These are phyloP conservation scores for Russula lepida DNA, from an alignment of 768 basidiomycete species.

Conservation along the genomic window DNA sequence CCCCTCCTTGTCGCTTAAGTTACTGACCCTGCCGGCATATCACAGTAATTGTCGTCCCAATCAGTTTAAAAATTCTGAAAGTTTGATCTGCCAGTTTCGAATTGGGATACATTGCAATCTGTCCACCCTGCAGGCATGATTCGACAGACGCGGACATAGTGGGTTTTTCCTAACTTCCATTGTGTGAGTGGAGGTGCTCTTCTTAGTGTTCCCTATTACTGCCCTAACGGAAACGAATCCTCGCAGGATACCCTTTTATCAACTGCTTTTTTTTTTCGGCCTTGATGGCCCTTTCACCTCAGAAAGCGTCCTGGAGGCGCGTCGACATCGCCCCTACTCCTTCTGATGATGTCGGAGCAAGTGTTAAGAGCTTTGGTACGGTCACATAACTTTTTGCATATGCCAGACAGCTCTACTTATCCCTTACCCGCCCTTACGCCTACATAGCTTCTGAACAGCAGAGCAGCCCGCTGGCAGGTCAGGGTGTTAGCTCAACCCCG, in stretches of 20 bases:
- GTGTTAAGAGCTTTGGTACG: conserved; percentile 1
- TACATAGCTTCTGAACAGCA: background rate
- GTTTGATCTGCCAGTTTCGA: background rate
- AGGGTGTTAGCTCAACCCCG: background rate
- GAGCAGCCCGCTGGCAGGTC: background rate
- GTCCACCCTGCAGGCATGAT: background rate
- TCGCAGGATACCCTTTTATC: background rate
- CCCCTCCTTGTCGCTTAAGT: background rate
- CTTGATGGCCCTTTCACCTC: conserved; percentile 7
- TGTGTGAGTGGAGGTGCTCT: background rate
- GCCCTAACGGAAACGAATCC: background rate
- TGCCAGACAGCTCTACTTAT: background rate
- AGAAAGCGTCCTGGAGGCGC: conserved; percentile 10
- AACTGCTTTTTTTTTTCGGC: background rate
- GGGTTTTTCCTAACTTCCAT: background rate
- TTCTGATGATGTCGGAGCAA: background rate
- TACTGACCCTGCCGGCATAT: background rate
- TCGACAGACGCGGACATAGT: background rate
- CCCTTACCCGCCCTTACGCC: background rate
- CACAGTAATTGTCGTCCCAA: background rate
- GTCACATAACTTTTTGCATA: background rate
- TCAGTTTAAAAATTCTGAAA: background rate
- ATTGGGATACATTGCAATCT: background rate
- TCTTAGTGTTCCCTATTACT: background rate
- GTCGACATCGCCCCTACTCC: background rate